Percentiles rank a stretch among this genome's conserved stretches.
These are phyloP conservation scores for Mycogone perniciosa DNA, from an alignment of 2,329 filamentous ascomycete species.

Conservation along the genomic window DNA sequence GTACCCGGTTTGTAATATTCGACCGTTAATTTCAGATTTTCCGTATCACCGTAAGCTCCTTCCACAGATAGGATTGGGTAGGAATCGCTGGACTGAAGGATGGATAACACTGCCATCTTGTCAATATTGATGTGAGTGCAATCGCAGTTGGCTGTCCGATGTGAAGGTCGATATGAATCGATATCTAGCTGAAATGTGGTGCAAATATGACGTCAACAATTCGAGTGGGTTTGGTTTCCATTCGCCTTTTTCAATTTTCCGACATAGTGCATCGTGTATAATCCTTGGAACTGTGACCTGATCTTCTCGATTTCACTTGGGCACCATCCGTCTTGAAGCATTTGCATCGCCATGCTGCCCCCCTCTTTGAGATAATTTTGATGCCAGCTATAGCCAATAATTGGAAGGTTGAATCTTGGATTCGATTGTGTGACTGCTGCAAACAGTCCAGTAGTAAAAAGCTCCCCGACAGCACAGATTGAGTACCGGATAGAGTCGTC, in stretches of 20 bases:
- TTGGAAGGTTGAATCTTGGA: conserved; percentile 11
- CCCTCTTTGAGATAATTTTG: conserved; percentile 14
- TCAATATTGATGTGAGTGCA: conserved; percentile 20
- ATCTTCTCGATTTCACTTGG: conserved; percentile 26
- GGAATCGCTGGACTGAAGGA: conserved; percentile 14
- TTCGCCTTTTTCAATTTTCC: conserved; percentile 16
- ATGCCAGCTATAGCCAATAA: conserved; percentile 16
- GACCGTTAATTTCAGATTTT: conserved; percentile 15
- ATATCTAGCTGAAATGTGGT: conserved; percentile 26
- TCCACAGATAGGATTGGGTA: conserved; percentile 17
- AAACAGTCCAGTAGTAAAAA: conserved; percentile 16
- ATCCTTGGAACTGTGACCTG: conserved; percentile 16
- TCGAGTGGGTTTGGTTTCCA: conserved; percentile 17
- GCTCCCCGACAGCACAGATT: conserved; percentile 23
- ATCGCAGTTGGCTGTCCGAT: conserved; percentile 16
- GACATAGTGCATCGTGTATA: conserved; percentile 21
- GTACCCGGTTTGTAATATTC: conserved; percentile 19
- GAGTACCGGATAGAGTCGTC: conserved; percentile 21
- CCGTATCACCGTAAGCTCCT: conserved; percentile 1
- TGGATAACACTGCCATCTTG: conserved; percentile 11
- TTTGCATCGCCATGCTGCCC: conserved; percentile 18
- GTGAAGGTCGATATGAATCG: conserved; percentile 20
- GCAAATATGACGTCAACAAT: conserved; percentile 22
- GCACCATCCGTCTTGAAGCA: conserved; percentile 27
- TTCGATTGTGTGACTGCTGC: neutral